Evolutionary conservation across 768 basidiomycete species (phyloP), one percentile per base, ranked within the genome.

Genomic region (Boletus pseudopeckii): DNA sequence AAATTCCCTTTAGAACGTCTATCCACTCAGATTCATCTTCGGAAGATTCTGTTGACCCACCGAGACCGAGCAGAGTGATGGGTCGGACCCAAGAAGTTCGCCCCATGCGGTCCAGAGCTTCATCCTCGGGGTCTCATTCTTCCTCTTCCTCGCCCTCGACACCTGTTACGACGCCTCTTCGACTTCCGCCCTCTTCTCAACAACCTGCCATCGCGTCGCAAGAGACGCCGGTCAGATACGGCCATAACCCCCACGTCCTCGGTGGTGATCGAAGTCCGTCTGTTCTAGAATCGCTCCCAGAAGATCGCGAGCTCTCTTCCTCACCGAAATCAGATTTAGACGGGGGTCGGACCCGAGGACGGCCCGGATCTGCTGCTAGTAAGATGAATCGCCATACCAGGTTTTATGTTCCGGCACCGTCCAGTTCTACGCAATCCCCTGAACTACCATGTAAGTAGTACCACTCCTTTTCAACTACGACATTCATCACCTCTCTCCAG

Each of bases 221-320:
- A 32, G 70, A 72, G 28, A 2, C 7, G 20, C 60, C 57, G 1
- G 22, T 66, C 18, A 57, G 42, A 43, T 71, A 71, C 40, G 67
- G 68, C 36, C 64, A 71, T 24, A 68, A 68, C 28, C 71, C 71
- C 11, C 53, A 64, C 20, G 40, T 32, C 17, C 28, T 54, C 9
- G 32, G 46, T 4, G 37, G 48, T 17, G 69, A 70, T 39, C 57
- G 60, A 37, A 45, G 41, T 14, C 43, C 64, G 4, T 56, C 58
- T 37, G 55, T 55, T 5, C 67, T 85, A 44, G 75, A 78, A 51
- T 73, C 78, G 7, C 74, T 84, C 2, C 83, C 78, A 5, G 83
- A 85, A 55, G 80, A 74, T 45, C 64, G 71, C 8, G 80, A 82
- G 51, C 62, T 78, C 39, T 52, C 62, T 24, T 54, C 65, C 14